Evolutionary conservation across 192 early-diverging fungal species (phyloP), one percentile per base, ranked within the genome.

Genomic region (Backusella psychrophila): DNA sequence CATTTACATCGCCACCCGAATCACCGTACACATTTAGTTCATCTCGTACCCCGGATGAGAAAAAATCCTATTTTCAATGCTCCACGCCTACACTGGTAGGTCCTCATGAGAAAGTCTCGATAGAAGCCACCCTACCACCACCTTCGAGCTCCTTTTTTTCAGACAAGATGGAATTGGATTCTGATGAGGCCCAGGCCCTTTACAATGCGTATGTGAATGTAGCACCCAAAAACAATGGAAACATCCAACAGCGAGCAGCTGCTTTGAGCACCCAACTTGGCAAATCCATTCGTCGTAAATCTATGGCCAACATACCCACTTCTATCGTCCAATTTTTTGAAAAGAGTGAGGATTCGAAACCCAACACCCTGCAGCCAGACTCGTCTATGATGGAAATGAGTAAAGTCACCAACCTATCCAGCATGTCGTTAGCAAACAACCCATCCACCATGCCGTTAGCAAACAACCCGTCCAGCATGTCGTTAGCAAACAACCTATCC

Each of bases 271-370:
- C 65, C 9, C 70, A 38, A 3, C 46, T 76, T 6, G 49, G 31
- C 23, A 68, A 76, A 63, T 76, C 75, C 33, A 31, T 76, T 38
- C 75, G 75, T 76, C 75, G 67, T n/a, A 66, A 70, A 70, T 49
- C 70, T 29, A 46, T 23, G 15, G 38, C 35, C 6, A 44, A 41
- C 6, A 17, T 44, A 34, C 59, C 74, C 31, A 42, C 39, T 21
- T 26, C 63, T 75, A 35, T 69, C 2, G 23, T 41, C n/a, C 34
- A 39, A 14, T 69, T 69, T 21, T 69, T 69, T 23, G 68, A 69
- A n/a, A 69, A 39, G 11, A 36, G 3, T 9, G 38, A 23, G 26
- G 56, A 23, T 63, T 26, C 56, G 26, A 63, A 29, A 63, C 56
- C 56, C 53, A 56, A 21, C 29, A 63, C 56, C 23, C 56, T 63